Evolutionary conservation across 257 asterid genomes (phyloP), one percentile per base, ranked within the genome.

Genomic region (Salvia hispanica): DNA sequence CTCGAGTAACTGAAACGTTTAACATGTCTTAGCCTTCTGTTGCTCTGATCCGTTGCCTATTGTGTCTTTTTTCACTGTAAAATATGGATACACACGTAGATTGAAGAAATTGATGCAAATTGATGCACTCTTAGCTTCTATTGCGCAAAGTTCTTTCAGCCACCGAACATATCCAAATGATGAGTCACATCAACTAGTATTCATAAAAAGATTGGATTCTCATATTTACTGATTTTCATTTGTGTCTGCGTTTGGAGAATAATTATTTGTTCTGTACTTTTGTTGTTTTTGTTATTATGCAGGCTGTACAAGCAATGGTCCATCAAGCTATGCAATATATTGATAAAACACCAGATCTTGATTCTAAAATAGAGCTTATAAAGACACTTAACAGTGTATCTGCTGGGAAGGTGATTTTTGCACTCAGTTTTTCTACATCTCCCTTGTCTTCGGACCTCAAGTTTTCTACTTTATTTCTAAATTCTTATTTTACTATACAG

Each of bases 231-330:
- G 31, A 25, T 25, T 25, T 25, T 0, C 25, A 28, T 53, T 28
- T 45, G 50, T 15, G 59, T 18, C 52, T 33, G 34, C 28, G 25
- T 54, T 37, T 62, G 52, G 43, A 48, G 9, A 31, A 25, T 50
- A 42, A 48, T 45, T 44, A 7, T 62, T 73, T 62, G 48, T 45
- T 46, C 64, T 55, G 45, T 47, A 56, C 48, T 40, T 47, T 76
- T 46, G 25, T n/a, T n/a, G n/a, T 39, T 51, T 68, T 31, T 61
- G 34, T 40, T 72, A 33, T 67, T 31, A 21, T 78, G 77, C 82
- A 93, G 99, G 99, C 95, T 51, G 99, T 90, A 31, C 97, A 91
- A 82, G 95, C 95, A 50, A 90, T 93, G 95, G 96, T 93, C 62
- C 97, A 90, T 75, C 96, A 86, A 73, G 95, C 97, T 3, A 93